Evolutionary conservation across 1,139 yeast species (phyloP), one percentile per base, ranked within the genome.

Genomic region (Yamadazyma oceani): DNA sequence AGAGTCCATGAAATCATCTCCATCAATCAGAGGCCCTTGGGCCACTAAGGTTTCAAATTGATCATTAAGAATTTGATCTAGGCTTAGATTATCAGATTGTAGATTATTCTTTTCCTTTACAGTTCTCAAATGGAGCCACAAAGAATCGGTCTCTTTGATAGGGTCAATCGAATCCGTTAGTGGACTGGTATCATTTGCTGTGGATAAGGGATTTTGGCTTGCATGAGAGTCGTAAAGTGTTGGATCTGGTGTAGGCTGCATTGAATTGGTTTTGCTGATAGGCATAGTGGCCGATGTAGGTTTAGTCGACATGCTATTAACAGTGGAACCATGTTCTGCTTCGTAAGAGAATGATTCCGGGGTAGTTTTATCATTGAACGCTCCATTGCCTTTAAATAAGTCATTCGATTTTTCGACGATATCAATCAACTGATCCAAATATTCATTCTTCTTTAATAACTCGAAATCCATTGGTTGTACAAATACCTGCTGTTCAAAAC

Each of bases 391-490:
- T 11, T 24, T 24, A 5, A n/a, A 24, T 29, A n/a, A n/a, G n/a
- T n/a, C 32, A 4, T 29, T 13, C 6, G 32, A 15, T 29, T 11
- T 15, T 17, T 16, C n/a, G 7, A 14, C 10, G 12, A 35, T 31
- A 9, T 26, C 31, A 16, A 38, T 27, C 9, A 38, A 27, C 24
- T 35, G 36, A 17, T 38, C 35, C 10, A 38, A 21, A n/a, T 38
- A 33, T n/a, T 31, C 34, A 33, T 38, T 28, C 16, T 38, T 40
- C 5, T 11, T 24, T 5, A 24, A 24, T 8, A 24, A 5, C 5
- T 24, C 12, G n/a, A 24, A 24, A 8, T 24, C n/a, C 13, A 16
- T 16, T 29, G 23, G 23, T 9, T 12, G 6, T 17, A 5, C 4
- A 31, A 12, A 19, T 12, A 31, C 15, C 21, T 5, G 14, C 8